Conservation (phyloP, 2,329 filamentous ascomycete species). For the Colletotrichum sp. region DNA sequence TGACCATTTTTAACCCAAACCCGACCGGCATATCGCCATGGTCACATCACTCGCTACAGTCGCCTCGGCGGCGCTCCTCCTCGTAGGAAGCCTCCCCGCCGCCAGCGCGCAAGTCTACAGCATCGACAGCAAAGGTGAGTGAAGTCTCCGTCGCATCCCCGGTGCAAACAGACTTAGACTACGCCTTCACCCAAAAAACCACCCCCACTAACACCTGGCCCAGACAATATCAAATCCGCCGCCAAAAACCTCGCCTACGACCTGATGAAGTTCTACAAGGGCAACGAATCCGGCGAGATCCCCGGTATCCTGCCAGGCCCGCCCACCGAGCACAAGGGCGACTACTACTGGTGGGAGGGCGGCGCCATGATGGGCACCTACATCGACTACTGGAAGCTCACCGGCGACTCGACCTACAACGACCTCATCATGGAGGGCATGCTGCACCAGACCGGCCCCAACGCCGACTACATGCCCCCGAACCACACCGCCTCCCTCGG, state of each 20-base stretch:
- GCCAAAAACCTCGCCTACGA: constrained; percentile 56
- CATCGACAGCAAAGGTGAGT: constrained; percentile 35
- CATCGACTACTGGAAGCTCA: constrained; percentile 74
- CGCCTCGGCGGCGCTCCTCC: constrained; percentile 18
- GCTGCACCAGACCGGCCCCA: constrained; percentile 62
- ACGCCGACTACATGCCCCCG: constrained; percentile 62
- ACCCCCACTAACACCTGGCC: not conserved
- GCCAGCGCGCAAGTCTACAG: constrained; percentile 32
- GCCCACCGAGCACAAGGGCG: constrained; percentile 48
- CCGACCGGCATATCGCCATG: constrained; percentile 18
- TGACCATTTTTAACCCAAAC: not conserved
- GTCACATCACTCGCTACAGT: constrained; percentile 9
- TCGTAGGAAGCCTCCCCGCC: constrained; percentile 10
- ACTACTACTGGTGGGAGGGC: constrained; percentile 79
- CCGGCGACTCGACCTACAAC: constrained; percentile 69
- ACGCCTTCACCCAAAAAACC: not conserved
- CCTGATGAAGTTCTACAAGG: constrained; percentile 55
- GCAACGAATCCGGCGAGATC: constrained; percentile 54
- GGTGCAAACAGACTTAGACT: not conserved
- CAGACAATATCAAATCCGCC: constrained; percentile 51
- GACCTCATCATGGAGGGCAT: constrained; percentile 60
- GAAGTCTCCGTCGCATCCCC: not conserved
- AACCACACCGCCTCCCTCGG: constrained; percentile 66
- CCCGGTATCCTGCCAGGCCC: constrained; percentile 64
- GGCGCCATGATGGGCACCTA: constrained; percentile 72